Base-by-base conservation (phyloP, 208 protist species). In the Crithidia bombi region DNA sequence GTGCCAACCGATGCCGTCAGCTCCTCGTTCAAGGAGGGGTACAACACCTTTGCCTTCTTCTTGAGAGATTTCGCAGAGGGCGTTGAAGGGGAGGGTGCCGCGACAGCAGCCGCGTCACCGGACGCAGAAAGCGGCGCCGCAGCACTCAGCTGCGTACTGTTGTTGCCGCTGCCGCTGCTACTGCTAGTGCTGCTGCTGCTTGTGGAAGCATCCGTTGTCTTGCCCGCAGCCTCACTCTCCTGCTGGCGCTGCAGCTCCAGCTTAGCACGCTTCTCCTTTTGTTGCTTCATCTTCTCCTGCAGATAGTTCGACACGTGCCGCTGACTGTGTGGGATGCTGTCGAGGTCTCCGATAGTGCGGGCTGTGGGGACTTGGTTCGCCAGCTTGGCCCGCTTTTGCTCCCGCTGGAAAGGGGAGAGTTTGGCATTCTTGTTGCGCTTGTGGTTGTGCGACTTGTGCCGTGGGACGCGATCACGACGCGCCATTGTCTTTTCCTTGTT, bases 351-450 rank as follows among this genome's bases (percentile, higher is more conserved):
- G 15, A 84, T 78, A 5, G 65, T 77, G 33, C 59, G 68, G 0
- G 70, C 47, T 0, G 78, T 90, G 12, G 90, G 90, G 14, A 85
- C 77, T 61, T 96, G 90, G 63, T 96, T 96, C 7, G 87, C 88
- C 38, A 93, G 49, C 64, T 86, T 83, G 0, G 49, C 50, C 3
- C 86, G 83, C 78, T 86, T 87, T 62, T 86, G 79, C 64, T 96
- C 87, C 0, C 86, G 84, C 70, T 96, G 90, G 49, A 91, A 96
- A 6, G 90, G 90, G 0, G 90, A 96, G 2, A 96, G 75, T 69
- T 96, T 96, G 7, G 90, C 86, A 47, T 96, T 96, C 57, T 91
- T 86, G 76, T 96, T 96, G 21, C 85, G 75, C 57, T 88, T 84
- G 30, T 69, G 67, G 11, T 65, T 68, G 67, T 87, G 82, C 65